Evolutionary conservation across 257 asterid genomes (phyloP).

Genomic region (Primulina huaijiensis): DNA sequence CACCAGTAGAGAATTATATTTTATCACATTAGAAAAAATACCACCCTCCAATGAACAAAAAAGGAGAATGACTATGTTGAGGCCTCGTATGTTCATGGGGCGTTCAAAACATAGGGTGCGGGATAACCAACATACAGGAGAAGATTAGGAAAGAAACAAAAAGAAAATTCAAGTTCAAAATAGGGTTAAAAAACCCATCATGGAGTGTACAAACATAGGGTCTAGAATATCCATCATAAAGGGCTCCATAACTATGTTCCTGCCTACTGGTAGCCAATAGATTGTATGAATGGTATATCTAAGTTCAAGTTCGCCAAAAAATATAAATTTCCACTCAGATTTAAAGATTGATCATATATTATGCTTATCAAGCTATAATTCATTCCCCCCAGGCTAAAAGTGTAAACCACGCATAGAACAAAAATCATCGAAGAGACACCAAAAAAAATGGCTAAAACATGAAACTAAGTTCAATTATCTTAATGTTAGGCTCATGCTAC

Average conservation of each 20-base stretch:
- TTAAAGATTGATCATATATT: background rate
- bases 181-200: background rate
- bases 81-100: background rate
- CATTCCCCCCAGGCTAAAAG: background rate
- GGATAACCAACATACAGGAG: background rate
- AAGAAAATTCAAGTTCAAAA: background rate
- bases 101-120: background rate
- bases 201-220: background rate
- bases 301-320: background rate
- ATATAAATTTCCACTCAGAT: background rate
- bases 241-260: background rate
- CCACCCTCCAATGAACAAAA: background rate
- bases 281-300: background rate
- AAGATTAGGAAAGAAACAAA: background rate
- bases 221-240: background rate
- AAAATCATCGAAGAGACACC: too few species aligned
- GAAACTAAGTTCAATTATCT: background rate
- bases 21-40: background rate
- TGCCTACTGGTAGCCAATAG: background rate
- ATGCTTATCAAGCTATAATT: background rate
- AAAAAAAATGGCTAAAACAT: background rate
- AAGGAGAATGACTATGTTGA: background rate
- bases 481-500: background rate
- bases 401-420: background rate
- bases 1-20: background rate